Percentiles rank a stretch among this genome's conserved stretches.
phyloP scores from a whole-genome alignment of 768 basidiomycete genomes.

The Leccinum broughii region DNA sequence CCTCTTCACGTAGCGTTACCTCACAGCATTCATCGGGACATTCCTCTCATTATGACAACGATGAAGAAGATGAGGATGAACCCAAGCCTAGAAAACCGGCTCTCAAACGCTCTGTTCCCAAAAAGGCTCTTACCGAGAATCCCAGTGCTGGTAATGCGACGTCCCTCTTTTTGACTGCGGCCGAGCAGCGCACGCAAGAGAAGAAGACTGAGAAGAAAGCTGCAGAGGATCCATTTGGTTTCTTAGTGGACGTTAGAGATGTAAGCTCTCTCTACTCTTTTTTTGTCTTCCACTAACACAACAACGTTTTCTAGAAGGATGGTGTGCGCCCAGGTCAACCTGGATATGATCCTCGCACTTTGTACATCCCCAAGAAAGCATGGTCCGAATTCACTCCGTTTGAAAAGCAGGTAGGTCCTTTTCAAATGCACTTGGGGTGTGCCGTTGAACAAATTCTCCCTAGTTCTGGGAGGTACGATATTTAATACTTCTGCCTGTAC shows the following conservation, averaged over 20 bases:
- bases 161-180: slow-evolving; percentile 72
- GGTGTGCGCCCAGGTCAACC: slow-evolving; percentile 74
- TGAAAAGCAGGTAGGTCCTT: slow-evolving; percentile 71
- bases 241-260: slow-evolving; percentile 72
- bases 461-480: slow-evolving; percentile 74
- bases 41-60: slow-evolving; percentile 38
- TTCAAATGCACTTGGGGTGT: background rate
- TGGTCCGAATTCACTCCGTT: slow-evolving; percentile 93
- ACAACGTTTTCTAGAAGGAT: slow-evolving; percentile 60
- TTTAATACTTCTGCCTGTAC: background rate
- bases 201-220: slow-evolving; percentile 85
- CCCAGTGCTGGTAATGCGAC: slow-evolving; percentile 32
- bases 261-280: slow-evolving; percentile 37
- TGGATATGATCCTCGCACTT: slow-evolving; percentile 87
- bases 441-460: slow-evolving; percentile 1
- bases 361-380: slow-evolving; percentile 72
- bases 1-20: slow-evolving; percentile 42
- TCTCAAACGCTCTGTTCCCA: slow-evolving; percentile 33
- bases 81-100: slow-evolving; percentile 40
- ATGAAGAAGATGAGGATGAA: slow-evolving; percentile 36
- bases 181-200: slow-evolving; percentile 71
- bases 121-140: slow-evolving; percentile 31
- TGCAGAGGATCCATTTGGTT: slow-evolving; percentile 72
- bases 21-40: slow-evolving; percentile 37
- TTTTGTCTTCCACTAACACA: background rate